Evolutionary conservation across 2,329 filamentous ascomycete species (phyloP), one percentile per base, ranked within the genome.

Genomic region (Spiromastix sp.): DNA sequence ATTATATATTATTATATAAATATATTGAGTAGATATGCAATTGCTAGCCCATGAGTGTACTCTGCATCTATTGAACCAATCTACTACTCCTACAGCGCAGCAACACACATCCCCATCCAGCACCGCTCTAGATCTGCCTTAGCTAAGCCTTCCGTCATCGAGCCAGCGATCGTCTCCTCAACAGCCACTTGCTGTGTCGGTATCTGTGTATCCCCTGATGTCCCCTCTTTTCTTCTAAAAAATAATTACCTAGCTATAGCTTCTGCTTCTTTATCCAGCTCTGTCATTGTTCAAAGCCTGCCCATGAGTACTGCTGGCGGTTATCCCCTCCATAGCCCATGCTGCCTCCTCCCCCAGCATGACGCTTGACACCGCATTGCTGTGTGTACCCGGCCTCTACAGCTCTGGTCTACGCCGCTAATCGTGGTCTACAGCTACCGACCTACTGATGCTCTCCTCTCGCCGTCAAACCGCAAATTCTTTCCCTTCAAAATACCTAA

Each of bases 401-500:
- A 22, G 29, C 24, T 22, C 32, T 29, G 25, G 32, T 28, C 20
- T 36, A 31, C 39, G 18, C 38, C 29, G 17, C 34, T 45, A 36
- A 36, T 41, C 47, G 36, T 47, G 30, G 8, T 34, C 39, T 35
- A 25, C 50, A 84, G 79, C 52, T 70, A 72, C 56, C 71, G 73
- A 60, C 72, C 76, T 39, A 82, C 79, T 43, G 75, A 83, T 45
- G 64, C 67, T 49, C 65, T 85, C 42, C 70, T 85, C 43, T 69
- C 74, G 35, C 64, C 67, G 39, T 66, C 61, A 32, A 70, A 71
- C 42, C 73, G 77, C 51, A 79, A 72, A 46, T 81, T 81, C 55
- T 85, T 80, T 54, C 74, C 74, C 30, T 71, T 78, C 42, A 70
- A 68, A 29, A 78, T 85, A 47, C 70, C 71, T 33, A 77, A 77